A percentile compares a stretch with the other conserved stretches of the same genome.
Conservation (phyloP, 306 rosid genomes). For the Ziziphus jujuba region DNA sequence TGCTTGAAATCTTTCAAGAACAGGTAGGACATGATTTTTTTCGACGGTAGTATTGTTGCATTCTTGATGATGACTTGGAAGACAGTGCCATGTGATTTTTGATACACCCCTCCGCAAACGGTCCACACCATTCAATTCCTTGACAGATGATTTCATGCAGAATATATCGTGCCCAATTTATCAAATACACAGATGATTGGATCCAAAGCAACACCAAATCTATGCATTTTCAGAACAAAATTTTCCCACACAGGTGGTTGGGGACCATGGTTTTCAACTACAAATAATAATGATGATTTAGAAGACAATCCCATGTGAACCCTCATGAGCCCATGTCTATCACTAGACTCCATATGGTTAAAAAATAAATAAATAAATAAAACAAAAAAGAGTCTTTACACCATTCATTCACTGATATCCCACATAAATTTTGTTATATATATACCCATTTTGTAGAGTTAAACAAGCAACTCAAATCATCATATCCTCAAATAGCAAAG, state of each 20-base stretch:
- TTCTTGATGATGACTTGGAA: neutral
- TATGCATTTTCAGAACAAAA: neutral
- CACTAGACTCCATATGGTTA: neutral
- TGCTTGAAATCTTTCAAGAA: too few relatives aligned
- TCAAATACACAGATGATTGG: too few relatives aligned
- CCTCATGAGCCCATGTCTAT: slow-evolving; percentile 14
- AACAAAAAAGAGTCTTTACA: neutral
- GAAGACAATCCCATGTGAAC: slow-evolving; percentile 26
- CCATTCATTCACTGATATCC: neutral
- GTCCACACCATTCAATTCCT: neutral
- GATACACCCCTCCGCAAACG: neutral
- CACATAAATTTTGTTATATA: slow-evolving; percentile 12
- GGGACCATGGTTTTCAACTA: neutral
- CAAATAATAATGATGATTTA: neutral
- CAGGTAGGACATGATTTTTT: too few relatives aligned
- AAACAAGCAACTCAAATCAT: neutral
- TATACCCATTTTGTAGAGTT: neutral
- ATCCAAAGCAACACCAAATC: neutral
- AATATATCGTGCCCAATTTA: too few relatives aligned
- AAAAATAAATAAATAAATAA: too few relatives aligned
- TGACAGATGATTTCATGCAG: neutral
- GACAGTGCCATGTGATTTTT: slow-evolving; percentile 18
- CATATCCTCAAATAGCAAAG: neutral
- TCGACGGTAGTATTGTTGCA: too few relatives aligned
- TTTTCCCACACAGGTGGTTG: neutral